Evolutionary conservation across 2,329 filamentous ascomycete genomes (phyloP).

Genomic region (Stylonectria norvegica): DNA sequence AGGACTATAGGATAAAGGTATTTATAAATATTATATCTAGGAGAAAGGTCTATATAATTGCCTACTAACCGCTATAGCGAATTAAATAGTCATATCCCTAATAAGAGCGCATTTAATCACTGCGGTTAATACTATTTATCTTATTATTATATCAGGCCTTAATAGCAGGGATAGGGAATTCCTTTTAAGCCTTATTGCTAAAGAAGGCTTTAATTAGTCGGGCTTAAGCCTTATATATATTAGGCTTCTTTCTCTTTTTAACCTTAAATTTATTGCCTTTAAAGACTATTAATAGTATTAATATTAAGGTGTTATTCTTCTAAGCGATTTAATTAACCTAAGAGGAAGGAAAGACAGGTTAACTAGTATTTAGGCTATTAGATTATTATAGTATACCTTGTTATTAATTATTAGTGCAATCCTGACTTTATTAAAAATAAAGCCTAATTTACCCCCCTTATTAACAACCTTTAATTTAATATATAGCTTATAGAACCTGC

Average conservation of each 20-base stretch:
- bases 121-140: too few species aligned
- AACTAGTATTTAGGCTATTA: not conserved
- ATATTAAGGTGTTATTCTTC: not conserved
- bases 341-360: not conserved
- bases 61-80: constrained; percentile 7
- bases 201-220: constrained; percentile 8
- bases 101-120: too few species aligned
- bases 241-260: too few species aligned
- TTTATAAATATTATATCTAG: too few species aligned
- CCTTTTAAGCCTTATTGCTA: too few species aligned
- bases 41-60: constrained; percentile 13
- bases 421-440: constrained; percentile 1
- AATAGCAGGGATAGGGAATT: too few species aligned
- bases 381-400: not conserved
- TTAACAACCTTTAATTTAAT: constrained; percentile 4
- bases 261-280: too few species aligned
- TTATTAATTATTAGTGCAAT: constrained; percentile 3
- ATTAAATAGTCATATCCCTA: constrained; percentile 4
- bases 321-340: not conserved
- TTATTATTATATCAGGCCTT: too few species aligned
- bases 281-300: constrained; percentile 3
- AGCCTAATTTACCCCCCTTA: not conserved
- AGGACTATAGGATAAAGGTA: constrained; percentile 6
- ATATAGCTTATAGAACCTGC: constrained; percentile 7
- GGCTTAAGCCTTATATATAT: too few species aligned